Evolutionary conservation across 2,329 filamentous ascomycete species (phyloP), one percentile per base, ranked within the genome.

Genomic region (Cytospora paraplurivora): DNA sequence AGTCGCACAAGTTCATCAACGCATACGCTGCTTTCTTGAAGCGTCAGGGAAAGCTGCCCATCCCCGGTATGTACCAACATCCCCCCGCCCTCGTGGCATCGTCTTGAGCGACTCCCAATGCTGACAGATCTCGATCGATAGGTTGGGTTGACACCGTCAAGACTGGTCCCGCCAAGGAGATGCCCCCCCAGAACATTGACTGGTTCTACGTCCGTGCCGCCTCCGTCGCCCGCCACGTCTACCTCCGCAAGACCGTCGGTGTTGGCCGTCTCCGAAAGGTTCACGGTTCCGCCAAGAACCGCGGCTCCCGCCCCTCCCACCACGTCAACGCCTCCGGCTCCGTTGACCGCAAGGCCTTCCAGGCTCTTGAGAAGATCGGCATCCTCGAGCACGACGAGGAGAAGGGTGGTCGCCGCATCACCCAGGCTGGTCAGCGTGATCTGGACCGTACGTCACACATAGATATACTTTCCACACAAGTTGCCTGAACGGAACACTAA

Each of bases 101-200:
- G 6, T 47, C 67, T 13, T 7, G 15, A 17, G 33, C 21, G n/a
- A 12, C 3, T n/a, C 32, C 19, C 33, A 17, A 53, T 54, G 33
- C 62, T 63, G 44, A 66, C 34, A n/a, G 15, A 7, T 13, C 17
- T 1, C 32, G 11, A 37, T 57, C 5, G 6, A 2, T 67, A 96
- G 93, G 92, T 85, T 98, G 94, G 94, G 94, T 97, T 81, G 95
- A 99, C 80, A 97, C 94, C 77, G 95, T 98, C 85, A 99, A 99
- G 91, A 97, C 94, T 74, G 94, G 92, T 76, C 87, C 89, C 78
- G 90, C 91, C 79, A 97, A 97, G 84, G 95, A 99, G 86, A 91
- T 99, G 74, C 94, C 94, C 76, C 95, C 94, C 76, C 93, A 98
- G 88, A 90, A 93, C 81, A 92, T 93, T 78, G 95, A 99, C 88